Conservation (phyloP, 2,329 filamentous ascomycete genomes). For the Arachnopeziza araneosa region DNA sequence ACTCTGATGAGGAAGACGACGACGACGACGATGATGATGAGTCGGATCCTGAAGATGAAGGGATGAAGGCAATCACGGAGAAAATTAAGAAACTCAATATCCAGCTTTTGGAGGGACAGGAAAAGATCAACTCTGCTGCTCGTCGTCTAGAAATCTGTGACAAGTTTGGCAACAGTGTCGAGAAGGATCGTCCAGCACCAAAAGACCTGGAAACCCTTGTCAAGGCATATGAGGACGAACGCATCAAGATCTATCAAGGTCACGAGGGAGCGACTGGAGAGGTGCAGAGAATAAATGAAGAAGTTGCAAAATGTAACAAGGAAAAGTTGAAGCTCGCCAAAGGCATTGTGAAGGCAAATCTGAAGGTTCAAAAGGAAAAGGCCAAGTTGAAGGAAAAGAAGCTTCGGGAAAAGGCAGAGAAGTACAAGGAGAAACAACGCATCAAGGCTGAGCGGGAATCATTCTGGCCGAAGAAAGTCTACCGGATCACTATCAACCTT, state of each 20-base stretch:
- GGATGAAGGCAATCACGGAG: constrained; percentile 16
- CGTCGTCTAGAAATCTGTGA: constrained; percentile 24
- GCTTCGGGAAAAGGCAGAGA: constrained; percentile 34
- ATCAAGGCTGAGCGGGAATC: constrained; percentile 38
- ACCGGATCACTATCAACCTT: constrained; percentile 45
- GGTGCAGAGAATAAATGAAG: constrained; percentile 31
- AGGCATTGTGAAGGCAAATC: constrained; percentile 27
- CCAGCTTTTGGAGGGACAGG: constrained; percentile 23
- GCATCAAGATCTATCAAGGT: constrained; percentile 35
- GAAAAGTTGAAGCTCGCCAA: constrained; percentile 29
- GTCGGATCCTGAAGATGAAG: constrained; percentile 26
- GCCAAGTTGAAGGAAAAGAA: constrained; percentile 33
- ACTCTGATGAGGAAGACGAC: constrained; percentile 31
- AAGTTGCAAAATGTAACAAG: constrained; percentile 31
- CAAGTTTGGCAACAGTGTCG: constrained; percentile 22
- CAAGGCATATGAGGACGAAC: constrained; percentile 23
- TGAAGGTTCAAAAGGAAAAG: constrained; percentile 34
- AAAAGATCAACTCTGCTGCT: constrained; percentile 27
- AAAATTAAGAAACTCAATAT: constrained; percentile 22
- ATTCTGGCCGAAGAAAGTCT: constrained; percentile 47
- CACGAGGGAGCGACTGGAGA: constrained; percentile 31
- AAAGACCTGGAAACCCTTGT: constrained; percentile 22
- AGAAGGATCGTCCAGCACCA: constrained; percentile 13
- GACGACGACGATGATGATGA: constrained; percentile 28
- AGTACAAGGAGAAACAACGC: constrained; percentile 38